Percentiles rank a stretch among this genome's conserved stretches.
Evolutionary conservation across 768 basidiomycete genomes (phyloP).

Genomic region (Kwoniella heveanensis): DNA sequence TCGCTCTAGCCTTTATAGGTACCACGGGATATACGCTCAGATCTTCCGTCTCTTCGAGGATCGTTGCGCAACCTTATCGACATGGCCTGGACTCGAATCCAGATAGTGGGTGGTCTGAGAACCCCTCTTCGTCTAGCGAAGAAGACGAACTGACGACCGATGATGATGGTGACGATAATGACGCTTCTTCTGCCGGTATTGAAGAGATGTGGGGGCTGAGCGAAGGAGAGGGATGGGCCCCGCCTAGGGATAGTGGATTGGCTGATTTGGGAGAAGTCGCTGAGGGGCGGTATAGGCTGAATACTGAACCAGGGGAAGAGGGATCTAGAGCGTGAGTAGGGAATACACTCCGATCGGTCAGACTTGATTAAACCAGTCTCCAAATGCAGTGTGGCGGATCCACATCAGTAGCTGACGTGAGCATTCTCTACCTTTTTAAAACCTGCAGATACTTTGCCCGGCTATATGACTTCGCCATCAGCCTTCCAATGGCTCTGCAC

Average conservation of each 20-base stretch:
- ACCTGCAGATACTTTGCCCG: constrained; percentile 22
- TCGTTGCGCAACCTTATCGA: neutral
- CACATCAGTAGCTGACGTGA: neutral
- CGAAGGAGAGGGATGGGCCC: constrained; percentile 35
- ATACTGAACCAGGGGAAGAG: constrained; percentile 11
- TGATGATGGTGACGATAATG: neutral
- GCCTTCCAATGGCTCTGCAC: constrained; percentile 14
- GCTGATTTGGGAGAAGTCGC: constrained; percentile 32
- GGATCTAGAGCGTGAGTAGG: constrained; percentile 27
- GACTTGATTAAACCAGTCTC: too few species aligned
- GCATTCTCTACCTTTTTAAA: neutral
- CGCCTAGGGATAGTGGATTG: constrained; percentile 1
- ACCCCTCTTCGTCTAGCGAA: neutral
- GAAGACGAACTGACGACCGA: neutral
- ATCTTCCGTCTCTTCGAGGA: neutral
- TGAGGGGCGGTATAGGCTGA: constrained; percentile 31
- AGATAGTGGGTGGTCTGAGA: constrained; percentile 1
- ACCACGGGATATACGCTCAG: constrained; percentile 3
- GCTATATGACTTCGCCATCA: constrained; percentile 25
- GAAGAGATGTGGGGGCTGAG: constrained; percentile 25
- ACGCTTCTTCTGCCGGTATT: neutral
- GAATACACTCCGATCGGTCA: neutral
- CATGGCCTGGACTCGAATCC: neutral
- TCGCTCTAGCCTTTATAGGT: constrained; percentile 6
- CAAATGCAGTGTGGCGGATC: too few species aligned